Evolutionary conservation across 208 protist species (phyloP).

Genomic region (Trypanosomatidae sp.): DNA sequence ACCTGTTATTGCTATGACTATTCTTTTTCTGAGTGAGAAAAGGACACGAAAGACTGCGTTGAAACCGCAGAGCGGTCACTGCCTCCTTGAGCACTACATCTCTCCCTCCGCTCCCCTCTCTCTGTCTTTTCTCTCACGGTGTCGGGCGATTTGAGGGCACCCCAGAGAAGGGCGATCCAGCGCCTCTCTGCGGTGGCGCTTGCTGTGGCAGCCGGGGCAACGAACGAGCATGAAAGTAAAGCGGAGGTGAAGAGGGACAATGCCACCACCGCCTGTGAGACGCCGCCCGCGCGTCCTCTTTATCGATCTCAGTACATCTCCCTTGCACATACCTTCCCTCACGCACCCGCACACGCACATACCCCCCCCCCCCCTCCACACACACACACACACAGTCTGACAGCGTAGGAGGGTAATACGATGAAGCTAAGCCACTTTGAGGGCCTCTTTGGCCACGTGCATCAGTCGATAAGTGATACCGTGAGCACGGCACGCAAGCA

Average conservation of each 20-base stretch:
- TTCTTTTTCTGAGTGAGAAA: background rate
- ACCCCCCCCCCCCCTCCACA: background rate
- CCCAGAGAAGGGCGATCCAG: background rate
- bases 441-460: background rate
- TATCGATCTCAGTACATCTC: background rate
- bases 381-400: background rate
- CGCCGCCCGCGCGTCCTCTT: background rate
- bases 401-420: background rate
- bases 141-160: background rate
- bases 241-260: background rate
- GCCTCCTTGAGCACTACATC: background rate
- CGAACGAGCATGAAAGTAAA: background rate
- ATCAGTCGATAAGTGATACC: background rate
- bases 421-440: conserved; percentile 1
- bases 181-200: background rate
- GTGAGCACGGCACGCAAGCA: background rate
- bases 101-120: background rate
- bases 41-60: background rate
- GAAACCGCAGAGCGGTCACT: background rate
- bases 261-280: background rate
- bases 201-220: background rate
- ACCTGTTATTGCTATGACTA: background rate
- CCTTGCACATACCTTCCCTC: background rate
- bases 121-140: background rate
- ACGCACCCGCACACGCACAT: background rate